These are phyloP conservation scores for Mycena capillaripes DNA, from an alignment of 768 basidiomycete genomes.

Conservation along the genomic window DNA sequence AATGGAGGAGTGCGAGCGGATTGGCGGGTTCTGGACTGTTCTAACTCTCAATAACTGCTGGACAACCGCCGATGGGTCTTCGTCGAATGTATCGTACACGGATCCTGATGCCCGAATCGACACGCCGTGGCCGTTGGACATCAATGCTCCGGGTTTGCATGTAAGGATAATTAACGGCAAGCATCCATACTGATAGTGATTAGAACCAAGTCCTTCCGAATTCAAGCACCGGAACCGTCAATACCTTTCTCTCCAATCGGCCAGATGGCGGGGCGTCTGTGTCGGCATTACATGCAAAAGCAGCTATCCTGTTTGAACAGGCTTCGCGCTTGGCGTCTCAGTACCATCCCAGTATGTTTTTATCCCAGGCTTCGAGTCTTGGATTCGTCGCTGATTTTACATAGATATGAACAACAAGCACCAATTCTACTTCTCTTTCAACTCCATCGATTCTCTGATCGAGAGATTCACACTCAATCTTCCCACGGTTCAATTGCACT, in stretches of 20 bases:
- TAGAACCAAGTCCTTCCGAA: constrained; percentile 1
- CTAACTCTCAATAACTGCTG: constrained; percentile 53
- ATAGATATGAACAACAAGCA: constrained; percentile 39
- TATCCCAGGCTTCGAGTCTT: not conserved
- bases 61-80: constrained; percentile 45
- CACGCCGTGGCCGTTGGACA: constrained; percentile 57
- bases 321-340: constrained; percentile 37
- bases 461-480: constrained; percentile 32
- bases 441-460: constrained; percentile 43
- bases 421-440: constrained; percentile 41
- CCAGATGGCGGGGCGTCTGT: constrained; percentile 17
- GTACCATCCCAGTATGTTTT: constrained; percentile 39
- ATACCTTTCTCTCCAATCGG: constrained; percentile 16
- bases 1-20: constrained; percentile 51
- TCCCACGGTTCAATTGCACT: constrained; percentile 18
- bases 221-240: constrained; percentile 28
- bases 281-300: constrained; percentile 18
- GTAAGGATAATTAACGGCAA: constrained; percentile 1
- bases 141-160: not conserved
- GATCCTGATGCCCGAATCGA: constrained; percentile 47
- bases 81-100: constrained; percentile 49
- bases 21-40: constrained; percentile 48
- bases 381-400: not conserved
- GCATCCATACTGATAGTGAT: not conserved
- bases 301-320: constrained; percentile 45